phyloP scores from a whole-genome alignment of 2,329 filamentous ascomycete genomes.

The Penicillium sp. region DNA sequence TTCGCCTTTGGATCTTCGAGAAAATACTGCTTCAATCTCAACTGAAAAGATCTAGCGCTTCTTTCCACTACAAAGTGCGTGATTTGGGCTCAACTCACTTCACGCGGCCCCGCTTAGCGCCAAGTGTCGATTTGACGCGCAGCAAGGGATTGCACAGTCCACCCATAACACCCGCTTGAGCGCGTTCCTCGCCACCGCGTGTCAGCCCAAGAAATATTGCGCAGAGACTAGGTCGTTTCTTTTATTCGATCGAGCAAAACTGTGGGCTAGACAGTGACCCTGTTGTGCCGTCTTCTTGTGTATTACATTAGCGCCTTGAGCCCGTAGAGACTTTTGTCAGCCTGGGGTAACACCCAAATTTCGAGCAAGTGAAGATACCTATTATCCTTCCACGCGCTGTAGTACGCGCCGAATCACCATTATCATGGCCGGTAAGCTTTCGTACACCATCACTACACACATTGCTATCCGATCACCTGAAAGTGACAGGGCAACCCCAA shows the following conservation, averaged over 20 bases:
- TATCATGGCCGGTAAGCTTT: slow-evolving; percentile 63
- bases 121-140: slow-evolving; percentile 29
- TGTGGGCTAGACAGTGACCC: slow-evolving; percentile 31
- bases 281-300: slow-evolving; percentile 38
- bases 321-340: slow-evolving; percentile 40
- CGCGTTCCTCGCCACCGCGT: slow-evolving; percentile 18
- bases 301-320: slow-evolving; percentile 44
- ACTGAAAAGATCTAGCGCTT: neutral
- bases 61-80: neutral
- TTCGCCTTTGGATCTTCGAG: neutral
- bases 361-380: slow-evolving; percentile 20
- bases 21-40: neutral
- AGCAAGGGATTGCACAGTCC: slow-evolving; percentile 26
- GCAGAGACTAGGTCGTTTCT: slow-evolving; percentile 25
- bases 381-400: slow-evolving; percentile 34
- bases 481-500: slow-evolving; percentile 4
- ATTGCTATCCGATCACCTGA: slow-evolving; percentile 3
- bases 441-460: slow-evolving; percentile 30
- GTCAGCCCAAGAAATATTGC: slow-evolving; percentile 14
- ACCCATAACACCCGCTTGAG: slow-evolving; percentile 17
- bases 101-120: slow-evolving; percentile 34
- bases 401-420: slow-evolving; percentile 35
- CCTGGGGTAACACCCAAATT: slow-evolving; percentile 27
- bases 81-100: slow-evolving; percentile 5
- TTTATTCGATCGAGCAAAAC: slow-evolving; percentile 36